Base-by-base conservation (phyloP, 1,139 yeast species). In the Saccharomycopsis crataegensis region DNA sequence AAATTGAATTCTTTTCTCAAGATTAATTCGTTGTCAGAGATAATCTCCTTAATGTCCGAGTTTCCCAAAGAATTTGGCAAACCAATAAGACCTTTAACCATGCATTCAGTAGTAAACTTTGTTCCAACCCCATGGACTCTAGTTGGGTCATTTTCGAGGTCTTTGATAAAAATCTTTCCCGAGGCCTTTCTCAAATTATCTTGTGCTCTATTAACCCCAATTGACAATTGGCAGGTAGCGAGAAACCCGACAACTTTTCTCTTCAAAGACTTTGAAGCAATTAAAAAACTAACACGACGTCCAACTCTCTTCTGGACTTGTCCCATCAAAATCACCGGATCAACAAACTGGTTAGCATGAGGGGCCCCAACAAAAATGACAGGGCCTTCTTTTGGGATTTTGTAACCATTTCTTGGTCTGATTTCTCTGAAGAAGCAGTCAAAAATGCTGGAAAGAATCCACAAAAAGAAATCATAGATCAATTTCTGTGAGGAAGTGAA, bases 291-390 rank as follows among this genome's bases (percentile, higher is more conserved):
- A 36, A 91, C 79, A 53, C 97, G 73, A 59, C 96, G 75, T 34
- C 81, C 77, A 5, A 86, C 80, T 59, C 83, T 88, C 53, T 76
- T 75, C 60, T 82, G 80, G 38, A 89, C 90, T 65, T 86, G 94
- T 52, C 86, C 83, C 88, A 88, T 82, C 54, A 93, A 74, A 52
- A 90, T 77, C 55, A 89, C 76, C 0, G 97, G 96, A 65, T 93
- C 99, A 42, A 91, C 94, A 63, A 93, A 93, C 67, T 91, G 99
- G 68, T 91, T 93, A 40, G 96, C 96, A 71, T 91, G 99, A 8
- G 98, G 98, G 8, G 97, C 99, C 1, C 94, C 98, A 46, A 93
- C 98, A 65, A 93, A 88, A 55, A 93, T 90, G 28, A 90, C 82
- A 0, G 98, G 95, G 0, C 96, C 97, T 9, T 76, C 67, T 44